phyloP scores from a whole-genome alignment of 2,329 filamentous ascomycete genomes.

The Aspergillus unguis region DNA sequence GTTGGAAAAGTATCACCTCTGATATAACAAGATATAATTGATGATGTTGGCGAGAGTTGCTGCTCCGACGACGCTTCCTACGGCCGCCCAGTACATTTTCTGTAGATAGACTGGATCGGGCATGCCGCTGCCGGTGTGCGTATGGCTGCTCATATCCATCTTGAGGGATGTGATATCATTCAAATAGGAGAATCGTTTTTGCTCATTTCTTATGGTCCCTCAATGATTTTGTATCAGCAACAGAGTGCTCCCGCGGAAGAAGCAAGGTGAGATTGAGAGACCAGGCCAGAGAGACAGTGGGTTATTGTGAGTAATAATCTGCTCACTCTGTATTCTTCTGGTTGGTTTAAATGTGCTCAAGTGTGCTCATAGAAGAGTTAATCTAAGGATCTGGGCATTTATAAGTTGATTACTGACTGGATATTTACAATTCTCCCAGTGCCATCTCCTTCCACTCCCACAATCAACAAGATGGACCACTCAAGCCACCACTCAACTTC shows the following conservation, averaged over 20 bases:
- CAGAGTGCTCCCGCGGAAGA: no score
- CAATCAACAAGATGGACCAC: conserved; percentile 19
- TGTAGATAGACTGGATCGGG: conserved; percentile 49
- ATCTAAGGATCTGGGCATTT: no score
- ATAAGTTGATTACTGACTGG: no score
- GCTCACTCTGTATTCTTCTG: conserved; percentile 9
- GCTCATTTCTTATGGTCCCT: no score
- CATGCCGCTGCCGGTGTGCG: conserved; percentile 43
- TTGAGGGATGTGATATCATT: conserved; percentile 21
- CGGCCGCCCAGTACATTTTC: conserved; percentile 53
- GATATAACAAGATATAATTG: conserved; percentile 48
- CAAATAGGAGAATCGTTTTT: neutral
- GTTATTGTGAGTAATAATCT: conserved; percentile 14
- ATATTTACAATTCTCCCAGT: no score
- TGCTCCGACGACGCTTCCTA: conserved; percentile 39
- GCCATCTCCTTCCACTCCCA: neutral
- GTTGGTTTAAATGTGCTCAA: conserved; percentile 19
- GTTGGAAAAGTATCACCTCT: conserved; percentile 41
- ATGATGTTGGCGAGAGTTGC: conserved; percentile 40
- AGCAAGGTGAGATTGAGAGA: no score
- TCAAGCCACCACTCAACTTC: conserved; percentile 14
- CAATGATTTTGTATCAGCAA: no score
- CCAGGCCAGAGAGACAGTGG: neutral
- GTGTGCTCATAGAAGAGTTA: neutral
- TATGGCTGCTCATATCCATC: conserved; percentile 32